These are phyloP conservation scores for Globisporangium nunn DNA, from an alignment of 352 stramenopile genomes.

Conservation along the genomic window DNA sequence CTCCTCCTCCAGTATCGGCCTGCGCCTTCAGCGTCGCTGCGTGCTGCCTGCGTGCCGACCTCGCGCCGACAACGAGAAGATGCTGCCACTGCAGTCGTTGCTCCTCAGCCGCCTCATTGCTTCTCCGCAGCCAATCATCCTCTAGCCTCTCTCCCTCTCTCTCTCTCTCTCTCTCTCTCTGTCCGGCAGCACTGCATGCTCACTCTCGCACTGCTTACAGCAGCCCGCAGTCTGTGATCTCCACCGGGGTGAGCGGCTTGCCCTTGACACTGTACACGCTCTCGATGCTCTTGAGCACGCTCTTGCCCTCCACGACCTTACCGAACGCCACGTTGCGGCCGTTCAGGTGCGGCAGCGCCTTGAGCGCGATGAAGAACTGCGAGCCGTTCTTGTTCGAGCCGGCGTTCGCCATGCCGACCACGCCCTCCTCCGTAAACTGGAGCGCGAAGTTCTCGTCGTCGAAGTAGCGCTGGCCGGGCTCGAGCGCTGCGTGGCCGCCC, in stretches of 20 bases:
- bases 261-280: constrained; percentile 76
- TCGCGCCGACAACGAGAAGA: not conserved
- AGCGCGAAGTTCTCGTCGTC: constrained; percentile 85
- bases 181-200: not conserved
- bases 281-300: constrained; percentile 80
- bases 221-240: constrained; percentile 75
- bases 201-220: constrained; percentile 30
- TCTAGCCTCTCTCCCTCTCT: not conserved
- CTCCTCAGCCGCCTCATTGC: not conserved
- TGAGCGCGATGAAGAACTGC: constrained; percentile 99
- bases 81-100: no score
- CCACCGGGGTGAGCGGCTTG: constrained; percentile 74
- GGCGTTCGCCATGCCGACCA: constrained; percentile 96
- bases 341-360: constrained; percentile 78
- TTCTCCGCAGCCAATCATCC: not conserved
- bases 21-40: not conserved
- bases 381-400: constrained; percentile 97
- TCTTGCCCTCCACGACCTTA: constrained; percentile 80
- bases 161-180: no score
- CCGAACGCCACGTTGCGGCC: constrained; percentile 84
- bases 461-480: constrained; percentile 67
- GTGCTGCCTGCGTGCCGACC: not conserved
- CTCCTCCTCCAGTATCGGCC: not conserved
- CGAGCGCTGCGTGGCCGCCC: constrained; percentile 66
- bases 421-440: constrained; percentile 77